Evolutionary conservation across 2,329 filamentous ascomycete genomes (phyloP), one percentile per base, ranked within the genome.

Genomic region (Mycosphaerella sp.): DNA sequence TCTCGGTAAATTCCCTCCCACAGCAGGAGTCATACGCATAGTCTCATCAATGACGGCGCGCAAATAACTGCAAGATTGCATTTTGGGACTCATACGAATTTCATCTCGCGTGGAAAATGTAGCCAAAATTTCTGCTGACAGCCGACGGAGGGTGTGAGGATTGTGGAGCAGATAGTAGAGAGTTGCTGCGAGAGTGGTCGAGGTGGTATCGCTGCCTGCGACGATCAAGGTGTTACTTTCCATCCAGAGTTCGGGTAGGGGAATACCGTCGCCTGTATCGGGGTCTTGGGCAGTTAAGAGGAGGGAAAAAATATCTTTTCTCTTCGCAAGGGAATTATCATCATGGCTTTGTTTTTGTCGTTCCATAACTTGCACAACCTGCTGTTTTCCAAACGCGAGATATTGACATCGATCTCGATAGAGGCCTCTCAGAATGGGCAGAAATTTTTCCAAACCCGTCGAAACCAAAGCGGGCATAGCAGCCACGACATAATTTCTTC

Each of bases 141-240:
- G 55, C n/a, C 54, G 52, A 6, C 65, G 58, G 43, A 74, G 62
- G 6, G 66, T 64, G 11, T 57, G 47, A 2, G 70, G 61, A 57
- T 75, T 73, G 31, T 72, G 67, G 10, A 71, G 64, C 32, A 77
- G 69, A 62, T 77, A 76, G 66, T 74, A 75, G 56, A 76, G 68
- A 2, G 67, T 69, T 11, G 70, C 69, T 14, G 60, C 48, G n/a
- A 62, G 48, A 4, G 60, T 62, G 6, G 72, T 75, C 1, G 72
- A 73, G 2, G 73, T 73, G 4, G 74, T 76, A 53, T 76, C 74
- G 1, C 45, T 62, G 55, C 71, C 76, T 11, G 76, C 76, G 41
- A 77, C 74, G 55, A 79, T 78, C 23, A 79, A 61, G 2, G 76
- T 66, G 50, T 76, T 74, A 36, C 72, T 75, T 59, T 79, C 77